Percentiles rank a stretch among this genome's conserved stretches.
phyloP scores from a whole-genome alignment of 2,329 filamentous ascomycete genomes.

The Phaeophleospora eucalypticola region DNA sequence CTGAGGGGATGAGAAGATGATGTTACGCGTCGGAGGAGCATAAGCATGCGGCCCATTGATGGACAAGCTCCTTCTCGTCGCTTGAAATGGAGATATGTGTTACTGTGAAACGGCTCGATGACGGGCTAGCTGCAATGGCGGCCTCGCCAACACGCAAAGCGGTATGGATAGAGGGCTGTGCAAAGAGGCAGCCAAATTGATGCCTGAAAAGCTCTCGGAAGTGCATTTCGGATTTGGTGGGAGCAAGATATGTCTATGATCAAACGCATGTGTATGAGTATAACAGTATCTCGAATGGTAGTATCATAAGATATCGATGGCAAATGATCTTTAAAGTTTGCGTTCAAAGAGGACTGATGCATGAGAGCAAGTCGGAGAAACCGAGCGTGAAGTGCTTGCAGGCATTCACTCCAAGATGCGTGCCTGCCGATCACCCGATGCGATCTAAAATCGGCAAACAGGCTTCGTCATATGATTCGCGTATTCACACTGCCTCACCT shows the following conservation, averaged over 20 bases:
- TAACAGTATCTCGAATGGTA: too few relatives aligned
- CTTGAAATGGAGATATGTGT: not conserved
- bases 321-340: not conserved
- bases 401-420: too few relatives aligned
- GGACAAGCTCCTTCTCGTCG: not conserved
- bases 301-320: not conserved
- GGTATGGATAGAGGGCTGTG: not conserved
- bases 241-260: too few relatives aligned
- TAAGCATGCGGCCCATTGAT: not conserved
- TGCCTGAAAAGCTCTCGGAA: too few relatives aligned
- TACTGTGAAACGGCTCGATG: not conserved
- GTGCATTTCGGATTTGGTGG: too few relatives aligned
- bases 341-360: too few relatives aligned
- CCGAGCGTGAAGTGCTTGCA: too few relatives aligned
- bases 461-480: not conserved
- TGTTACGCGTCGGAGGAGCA: not conserved
- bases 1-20: not conserved
- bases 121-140: not conserved
- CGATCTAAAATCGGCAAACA: constrained; percentile 32
- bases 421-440: too few relatives aligned
- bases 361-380: too few relatives aligned
- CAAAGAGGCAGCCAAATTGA: too few relatives aligned
- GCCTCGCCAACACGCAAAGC: not conserved
- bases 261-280: too few relatives aligned
- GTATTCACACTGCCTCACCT: constrained; percentile 41